Base-by-base conservation (phyloP, 306 rosid species). In the Cajanus cajan region DNA sequence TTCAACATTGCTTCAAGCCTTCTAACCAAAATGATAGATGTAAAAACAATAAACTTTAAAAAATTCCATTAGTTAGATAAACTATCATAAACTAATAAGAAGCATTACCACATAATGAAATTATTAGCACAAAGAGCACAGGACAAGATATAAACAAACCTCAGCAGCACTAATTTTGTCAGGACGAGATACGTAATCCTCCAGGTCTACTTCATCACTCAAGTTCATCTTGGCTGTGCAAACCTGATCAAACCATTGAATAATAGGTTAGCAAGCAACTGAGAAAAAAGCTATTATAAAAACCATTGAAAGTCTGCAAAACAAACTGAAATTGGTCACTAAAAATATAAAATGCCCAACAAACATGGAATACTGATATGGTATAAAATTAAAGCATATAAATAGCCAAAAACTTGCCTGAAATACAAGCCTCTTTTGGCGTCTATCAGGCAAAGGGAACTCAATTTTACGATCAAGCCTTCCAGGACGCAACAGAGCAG, bases 81-180 rank as follows among this genome's bases (percentile, higher is more conserved):
- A 63, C 25, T 7, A 28, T 18, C 68, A 45, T 44, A 65, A 67
- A 71, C 34, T 15, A 28, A 40, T 71, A 54, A 10, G n/a, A 31
- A 36, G 31, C 34, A 41, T 44, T 36, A 55, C 16, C 4, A 25
- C 57, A 58, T 22, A 43, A 58, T 33, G 43, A 55, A 71, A 15
- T 18, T 4, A 19, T 41, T 22, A 58, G 45, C 47, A 62, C 21
- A 33, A 61, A 68, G 36, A 78, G 34, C 21, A 78, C 25, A 9
- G 12, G 21, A 67, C 45, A 44, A 39, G 14, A 79, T 9, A 41
- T 58, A 66, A 66, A 89, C 97, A 77, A 83, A 96, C 99, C 99
- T 96, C 99, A 62, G 99, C 99, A 65, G 99, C 99, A 80, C 99
- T 96, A 68, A 96, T 96, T 90, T 93, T 96, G 82, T 96, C 99